Base-by-base conservation (phyloP, 352 stramenopile genomes). In the Aphanomyces euteiches region DNA sequence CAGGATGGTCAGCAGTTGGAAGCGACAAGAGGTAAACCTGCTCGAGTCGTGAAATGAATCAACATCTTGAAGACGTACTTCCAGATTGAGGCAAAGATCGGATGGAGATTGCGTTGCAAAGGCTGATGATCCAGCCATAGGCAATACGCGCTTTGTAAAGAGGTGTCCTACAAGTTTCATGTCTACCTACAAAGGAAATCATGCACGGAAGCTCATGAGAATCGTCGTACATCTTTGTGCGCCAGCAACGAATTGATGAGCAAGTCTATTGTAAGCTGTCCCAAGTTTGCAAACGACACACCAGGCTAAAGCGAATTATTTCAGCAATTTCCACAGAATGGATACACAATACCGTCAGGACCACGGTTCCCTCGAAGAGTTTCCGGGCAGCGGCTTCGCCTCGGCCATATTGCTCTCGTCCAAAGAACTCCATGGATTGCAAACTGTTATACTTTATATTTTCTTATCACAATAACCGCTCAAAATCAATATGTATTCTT, bases 241-340 rank as follows among this genome's bases (percentile, higher is more conserved):
- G 17, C 47, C 19, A 93, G 76, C 47, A 91, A 72, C 69, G 84
- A 90, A 72, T 91, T 94, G 73, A 91, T 73, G 41, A 90, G 39
- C 38, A 92, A 77, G 72, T 92, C 86, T n/a, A 92, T 69, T 21
- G 82, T 82, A 67, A 94, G 69, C 72, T 94, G 86, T 21, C 86
- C 86, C 40, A 94, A 65, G 70, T 94, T 94, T n/a, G 83, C 86
- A 66, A 82, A 90, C 5, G 86, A 94, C 50, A 94, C 77, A 15
- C 79, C 80, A 5, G 86, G 86, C 86, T 94, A 66, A 15, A 36
- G 19, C 34, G 17, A 17, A 61, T 19, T 34, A 5, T 15, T 7
- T 7, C n/a, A 12, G 43, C 5, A 0, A 13, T 37, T 45, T 61
- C n/a, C 47, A 12, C 3, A 3, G n/a, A 45, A 12, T 38, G 50